A percentile compares a stretch with the other conserved stretches of the same genome.
phyloP scores from a whole-genome alignment of 1,284 basidiomycete genomes.

The Fomitopsis schrenkii region DNA sequence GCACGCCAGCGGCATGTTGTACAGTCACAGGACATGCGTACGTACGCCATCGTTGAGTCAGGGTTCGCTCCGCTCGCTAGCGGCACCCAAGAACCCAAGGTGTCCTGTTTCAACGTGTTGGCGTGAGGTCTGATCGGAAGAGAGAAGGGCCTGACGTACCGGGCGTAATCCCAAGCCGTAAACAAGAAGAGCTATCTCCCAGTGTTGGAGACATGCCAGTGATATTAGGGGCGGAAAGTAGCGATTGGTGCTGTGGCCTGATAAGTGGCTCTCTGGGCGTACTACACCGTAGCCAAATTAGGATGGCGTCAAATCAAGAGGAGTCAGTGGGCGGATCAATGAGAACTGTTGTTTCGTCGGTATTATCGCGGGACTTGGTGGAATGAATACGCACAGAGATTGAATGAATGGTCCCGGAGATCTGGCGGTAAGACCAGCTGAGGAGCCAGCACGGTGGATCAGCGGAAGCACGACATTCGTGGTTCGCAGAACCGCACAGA shows the following conservation, averaged over 20 bases:
- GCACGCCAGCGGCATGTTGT: not conserved
- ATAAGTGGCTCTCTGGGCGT: not conserved
- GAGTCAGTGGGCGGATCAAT: not conserved
- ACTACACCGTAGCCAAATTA: not conserved
- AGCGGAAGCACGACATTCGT: not conserved
- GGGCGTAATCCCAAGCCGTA: not conserved
- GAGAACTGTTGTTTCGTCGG: not conserved
- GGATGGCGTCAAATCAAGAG: not conserved
- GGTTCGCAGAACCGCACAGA: not conserved
- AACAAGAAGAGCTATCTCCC: not conserved
- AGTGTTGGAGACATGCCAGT: not conserved
- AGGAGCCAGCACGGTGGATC: not conserved
- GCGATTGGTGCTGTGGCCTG: not conserved
- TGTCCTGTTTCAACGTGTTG: slow-evolving; percentile 2
- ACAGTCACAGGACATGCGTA: not conserved
- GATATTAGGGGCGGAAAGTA: not conserved
- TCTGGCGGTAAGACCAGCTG: not conserved
- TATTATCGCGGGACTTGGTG: not conserved
- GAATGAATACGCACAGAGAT: not conserved
- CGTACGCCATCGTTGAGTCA: not conserved
- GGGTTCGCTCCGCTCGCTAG: not conserved
- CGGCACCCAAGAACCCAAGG: not conserved
- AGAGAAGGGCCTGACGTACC: slow-evolving; percentile 1
- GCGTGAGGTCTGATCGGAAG: not conserved
- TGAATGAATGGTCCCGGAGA: not conserved